These are phyloP conservation scores for Aspergillus hancockii DNA, from an alignment of 495 filamentous ascomycete genomes.

Conservation along the genomic window DNA sequence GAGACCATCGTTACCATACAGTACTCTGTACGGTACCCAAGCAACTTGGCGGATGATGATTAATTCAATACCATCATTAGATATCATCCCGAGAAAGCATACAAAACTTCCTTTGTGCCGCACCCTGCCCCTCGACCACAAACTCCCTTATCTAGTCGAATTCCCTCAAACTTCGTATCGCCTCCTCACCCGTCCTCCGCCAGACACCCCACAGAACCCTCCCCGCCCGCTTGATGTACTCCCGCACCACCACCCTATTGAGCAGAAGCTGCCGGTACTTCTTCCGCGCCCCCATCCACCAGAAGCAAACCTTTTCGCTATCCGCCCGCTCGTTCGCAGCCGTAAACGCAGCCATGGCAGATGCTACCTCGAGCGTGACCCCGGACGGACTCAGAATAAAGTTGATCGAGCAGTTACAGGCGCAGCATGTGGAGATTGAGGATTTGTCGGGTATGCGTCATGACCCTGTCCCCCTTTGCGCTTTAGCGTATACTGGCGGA, in stretches of 20 bases:
- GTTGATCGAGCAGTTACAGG: conserved; percentile 71
- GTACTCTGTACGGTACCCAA: background rate
- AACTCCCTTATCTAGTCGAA: background rate
- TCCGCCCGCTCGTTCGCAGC: conserved; percentile 43
- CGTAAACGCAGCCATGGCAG: conserved; percentile 47
- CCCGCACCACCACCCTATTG: conserved; percentile 39
- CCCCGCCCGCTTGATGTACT: conserved; percentile 42
- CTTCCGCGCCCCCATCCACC: conserved; percentile 31
- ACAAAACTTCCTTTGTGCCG: background rate
- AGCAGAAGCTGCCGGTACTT: conserved; percentile 50
- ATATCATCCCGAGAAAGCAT: background rate
- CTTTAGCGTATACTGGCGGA: background rate
- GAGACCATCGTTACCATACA: background rate
- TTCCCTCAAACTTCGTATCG: background rate
- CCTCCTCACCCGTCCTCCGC: background rate
- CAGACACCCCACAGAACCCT: background rate
- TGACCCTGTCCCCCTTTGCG: background rate
- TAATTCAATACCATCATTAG: background rate
- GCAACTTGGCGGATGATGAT: background rate
- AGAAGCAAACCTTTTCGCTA: conserved; percentile 38
- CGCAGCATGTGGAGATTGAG: conserved; percentile 84
- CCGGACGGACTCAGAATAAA: conserved; percentile 66
- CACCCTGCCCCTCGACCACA: background rate
- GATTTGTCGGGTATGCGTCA: conserved; percentile 79
- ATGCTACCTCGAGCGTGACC: conserved; percentile 66